phyloP scores from a whole-genome alignment of 164 flowering plant species.

The Protea cynaroides region DNA sequence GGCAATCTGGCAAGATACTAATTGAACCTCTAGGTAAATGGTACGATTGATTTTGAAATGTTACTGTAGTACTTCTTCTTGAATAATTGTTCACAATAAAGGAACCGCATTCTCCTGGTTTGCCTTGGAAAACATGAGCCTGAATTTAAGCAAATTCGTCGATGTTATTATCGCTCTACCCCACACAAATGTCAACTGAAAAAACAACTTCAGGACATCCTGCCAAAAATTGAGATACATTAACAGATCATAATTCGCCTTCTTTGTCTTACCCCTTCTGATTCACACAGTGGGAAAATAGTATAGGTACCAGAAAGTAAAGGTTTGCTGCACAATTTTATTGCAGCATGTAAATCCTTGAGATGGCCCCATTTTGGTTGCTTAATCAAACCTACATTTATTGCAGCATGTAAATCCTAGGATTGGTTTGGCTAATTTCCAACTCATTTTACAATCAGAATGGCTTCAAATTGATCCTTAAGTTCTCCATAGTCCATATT shows the following conservation, averaged over 20 bases:
- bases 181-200: too few relatives aligned
- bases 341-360: conserved; percentile 65
- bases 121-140: conserved; percentile 53
- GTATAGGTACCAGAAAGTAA: conserved; percentile 40
- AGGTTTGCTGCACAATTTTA: conserved; percentile 45
- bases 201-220: not conserved
- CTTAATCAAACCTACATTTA: conserved; percentile 51
- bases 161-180: not conserved
- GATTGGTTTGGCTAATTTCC: too few relatives aligned
- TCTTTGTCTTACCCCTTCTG: conserved; percentile 33
- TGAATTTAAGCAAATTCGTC: conserved; percentile 12
- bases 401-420: not conserved
- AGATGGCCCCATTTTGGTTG: conserved; percentile 90
- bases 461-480: too few relatives aligned
- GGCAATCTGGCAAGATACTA: conserved; percentile 80
- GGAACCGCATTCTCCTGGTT: conserved; percentile 54
- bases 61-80: conserved; percentile 17
- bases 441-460: too few relatives aligned
- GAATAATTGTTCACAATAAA: conserved; percentile 52
- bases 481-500: too few relatives aligned
- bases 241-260: not conserved
- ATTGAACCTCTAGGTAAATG: conserved; percentile 52
- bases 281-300: conserved; percentile 29
- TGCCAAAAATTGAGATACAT: not conserved
- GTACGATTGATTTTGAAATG: conserved; percentile 37